A percentile compares a stretch with the other conserved stretches of the same genome.
Evolutionary conservation across 306 rosid species (phyloP).

Genomic region (Casuarina equisetifolia): DNA sequence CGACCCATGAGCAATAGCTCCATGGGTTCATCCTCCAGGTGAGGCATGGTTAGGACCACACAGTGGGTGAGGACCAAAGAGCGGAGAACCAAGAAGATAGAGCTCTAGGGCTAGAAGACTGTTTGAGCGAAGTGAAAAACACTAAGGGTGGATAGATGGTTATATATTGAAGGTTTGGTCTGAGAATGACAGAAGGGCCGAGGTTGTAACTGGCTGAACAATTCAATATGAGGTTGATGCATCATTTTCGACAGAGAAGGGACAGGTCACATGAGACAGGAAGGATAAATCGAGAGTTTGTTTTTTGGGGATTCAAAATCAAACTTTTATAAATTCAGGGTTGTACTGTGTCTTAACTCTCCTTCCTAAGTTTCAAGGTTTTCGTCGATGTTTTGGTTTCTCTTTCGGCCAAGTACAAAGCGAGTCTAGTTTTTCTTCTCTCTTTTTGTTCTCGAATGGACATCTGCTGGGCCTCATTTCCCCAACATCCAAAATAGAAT

Average conservation of each 20-base stretch:
- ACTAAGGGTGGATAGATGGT: slow-evolving; percentile 11
- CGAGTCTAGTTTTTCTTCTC: no score
- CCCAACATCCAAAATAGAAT: no score
- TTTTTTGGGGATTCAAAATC: slow-evolving; percentile 73
- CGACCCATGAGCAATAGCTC: slow-evolving; percentile 11
- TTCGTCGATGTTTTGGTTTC: no score
- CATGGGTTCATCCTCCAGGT: background rate
- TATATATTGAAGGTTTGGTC: slow-evolving; percentile 29
- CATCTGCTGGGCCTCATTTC: no score
- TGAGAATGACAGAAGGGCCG: slow-evolving; percentile 35
- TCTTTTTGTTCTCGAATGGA: no score
- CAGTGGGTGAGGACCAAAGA: background rate
- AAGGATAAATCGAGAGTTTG: slow-evolving; percentile 62
- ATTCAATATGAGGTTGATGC: slow-evolving; percentile 54
- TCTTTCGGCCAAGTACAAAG: no score
- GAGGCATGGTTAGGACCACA: slow-evolving; percentile 11
- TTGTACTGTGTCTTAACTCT: slow-evolving; percentile 24
- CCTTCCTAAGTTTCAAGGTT: slow-evolving; percentile 11
- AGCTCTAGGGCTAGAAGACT: background rate
- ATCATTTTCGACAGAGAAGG: slow-evolving; percentile 56
- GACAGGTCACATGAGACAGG: slow-evolving; percentile 35
- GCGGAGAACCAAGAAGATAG: background rate
- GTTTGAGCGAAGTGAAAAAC: slow-evolving; percentile 7
- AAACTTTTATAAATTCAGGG: slow-evolving; percentile 22
- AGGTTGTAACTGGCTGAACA: slow-evolving; percentile 49